Conservation (phyloP, 2,329 filamentous ascomycete species). For the Bipolaris gigantea region DNA sequence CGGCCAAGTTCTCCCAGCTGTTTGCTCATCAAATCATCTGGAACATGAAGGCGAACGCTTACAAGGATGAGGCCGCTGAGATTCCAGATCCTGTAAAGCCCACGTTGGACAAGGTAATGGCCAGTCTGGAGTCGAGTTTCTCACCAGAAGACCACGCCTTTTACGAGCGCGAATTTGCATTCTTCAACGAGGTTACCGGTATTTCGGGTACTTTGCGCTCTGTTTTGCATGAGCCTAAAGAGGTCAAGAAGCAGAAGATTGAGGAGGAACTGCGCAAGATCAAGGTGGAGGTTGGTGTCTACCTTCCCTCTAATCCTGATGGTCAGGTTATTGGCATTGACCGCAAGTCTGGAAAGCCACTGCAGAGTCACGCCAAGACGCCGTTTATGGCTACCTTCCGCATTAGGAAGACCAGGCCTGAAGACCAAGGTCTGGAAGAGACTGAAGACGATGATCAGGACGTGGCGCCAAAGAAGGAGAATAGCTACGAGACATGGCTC, state of each 20-base stretch:
- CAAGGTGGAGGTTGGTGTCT: constrained; percentile 94
- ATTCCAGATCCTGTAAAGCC: constrained; percentile 93
- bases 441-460: constrained; percentile 36
- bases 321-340: constrained; percentile 98
- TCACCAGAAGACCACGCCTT: constrained; percentile 77
- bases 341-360: constrained; percentile 92
- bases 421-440: constrained; percentile 38
- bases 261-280: constrained; percentile 98
- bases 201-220: constrained; percentile 96
- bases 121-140: constrained; percentile 80
- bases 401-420: constrained; percentile 75
- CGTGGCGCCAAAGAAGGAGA: constrained; percentile 40
- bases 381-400: constrained; percentile 99
- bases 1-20: constrained; percentile 93
- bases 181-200: constrained; percentile 94
- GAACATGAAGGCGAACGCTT: constrained; percentile 99
- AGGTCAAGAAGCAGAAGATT: constrained; percentile 98
- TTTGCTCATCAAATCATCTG: constrained; percentile 99
- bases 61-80: constrained; percentile 91
- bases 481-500: constrained; percentile 93
- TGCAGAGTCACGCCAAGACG: constrained; percentile 97
- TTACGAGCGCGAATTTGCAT: constrained; percentile 93
- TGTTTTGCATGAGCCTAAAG: constrained; percentile 86
- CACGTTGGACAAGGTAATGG: constrained; percentile 86
- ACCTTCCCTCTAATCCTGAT: constrained; percentile 94